Evolutionary conservation across 75 land plant species (phyloP), one percentile per base, ranked within the genome.

Genomic region (Ceratopteris richardii): DNA sequence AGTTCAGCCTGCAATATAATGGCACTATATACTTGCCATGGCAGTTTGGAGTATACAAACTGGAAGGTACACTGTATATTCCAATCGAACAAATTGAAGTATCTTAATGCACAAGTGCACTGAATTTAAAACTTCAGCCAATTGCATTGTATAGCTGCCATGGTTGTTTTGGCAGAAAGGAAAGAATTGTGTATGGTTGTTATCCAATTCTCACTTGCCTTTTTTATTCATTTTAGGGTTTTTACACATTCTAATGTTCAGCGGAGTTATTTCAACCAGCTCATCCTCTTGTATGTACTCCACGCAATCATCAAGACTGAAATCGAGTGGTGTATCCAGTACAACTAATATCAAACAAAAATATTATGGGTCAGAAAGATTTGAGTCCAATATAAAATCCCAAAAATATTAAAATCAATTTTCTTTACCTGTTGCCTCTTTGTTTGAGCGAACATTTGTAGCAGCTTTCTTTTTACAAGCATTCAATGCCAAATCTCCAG

Each of bases 271-370:
- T 60, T 94, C 98, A 31, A 94, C 96, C 18, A 90, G 75, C 58
- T 94, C 98, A 67, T 94, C 98, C 68, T 94, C 98, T 79, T 89
- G 84, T 61, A 93, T 93, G 75, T 93, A 93, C 66, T 93, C 98
- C 37, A 93, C 93, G 65, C 98, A 94, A 66, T 94, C 98, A 43
- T 94, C 96, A 28, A 94, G 66, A 67, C 98, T 94, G 63, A 77
- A 86, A 44, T 74, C 84, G 61, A 89, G 33, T 30, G 96, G 85
- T 19, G 90, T 50, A 57, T 87, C 90, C 48, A 94, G 82, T 23
- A 94, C 77, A 52, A 90, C 98, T 90, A 80, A 82, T 77, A 4
- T 33, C n/a, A n/a, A n/a, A n/a, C n/a, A n/a, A n/a, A n/a, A n/a
- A n/a, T n/a, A n/a, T n/a, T n/a, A n/a, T n/a, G n/a, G n/a, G 24